Evolutionary conservation across 129 eudicot species (phyloP), one percentile per base, ranked within the genome.

Genomic region (Helianthus tuberosus): DNA sequence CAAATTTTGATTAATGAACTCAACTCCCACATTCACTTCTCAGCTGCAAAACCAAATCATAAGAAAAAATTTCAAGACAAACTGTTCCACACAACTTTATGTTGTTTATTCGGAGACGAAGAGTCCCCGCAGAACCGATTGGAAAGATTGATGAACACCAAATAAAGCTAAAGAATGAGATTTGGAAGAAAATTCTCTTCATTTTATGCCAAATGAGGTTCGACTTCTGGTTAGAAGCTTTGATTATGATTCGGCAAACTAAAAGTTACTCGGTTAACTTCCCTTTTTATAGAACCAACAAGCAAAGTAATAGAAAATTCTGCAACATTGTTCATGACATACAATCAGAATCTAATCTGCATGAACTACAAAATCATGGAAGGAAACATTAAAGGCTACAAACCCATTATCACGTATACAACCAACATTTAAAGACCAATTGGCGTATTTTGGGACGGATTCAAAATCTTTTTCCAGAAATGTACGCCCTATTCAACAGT

Each of bases 301-400:
- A 29, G 62, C 38, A 41, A 53, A 39, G 17, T 36, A 64, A 36
- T 46, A 55, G 5, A 53, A 71, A 54, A 1, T 54, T 16, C 32
- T 11, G 58, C 62, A 27, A 73, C 66, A 47, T 54, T 54, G 58
- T 23, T 44, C 58, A 25, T 25, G 23, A 55, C 53, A 52, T 50
- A 53, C 36, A 36, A 65, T 43, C 32, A 75, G 53, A 75, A 65
- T 65, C 36, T 29, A 46, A 67, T 12, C 25, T 20, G 3, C 38
- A 47, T 29, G 8, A 46, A 47, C 61, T 68, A 76, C 80, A 68
- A 76, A 66, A 53, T 57, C 68, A 68, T 68, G 75, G 14, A 67
- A 49, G 57, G 47, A 58, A 67, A 76, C n/a, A 23, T 41, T 6
- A 44, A 1, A 43, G 48, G 66, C 35, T 67, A 68, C 68, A 76